Conservation (phyloP, 1,284 basidiomycete genomes). For the Cutaneotrichosporon sp. region DNA sequence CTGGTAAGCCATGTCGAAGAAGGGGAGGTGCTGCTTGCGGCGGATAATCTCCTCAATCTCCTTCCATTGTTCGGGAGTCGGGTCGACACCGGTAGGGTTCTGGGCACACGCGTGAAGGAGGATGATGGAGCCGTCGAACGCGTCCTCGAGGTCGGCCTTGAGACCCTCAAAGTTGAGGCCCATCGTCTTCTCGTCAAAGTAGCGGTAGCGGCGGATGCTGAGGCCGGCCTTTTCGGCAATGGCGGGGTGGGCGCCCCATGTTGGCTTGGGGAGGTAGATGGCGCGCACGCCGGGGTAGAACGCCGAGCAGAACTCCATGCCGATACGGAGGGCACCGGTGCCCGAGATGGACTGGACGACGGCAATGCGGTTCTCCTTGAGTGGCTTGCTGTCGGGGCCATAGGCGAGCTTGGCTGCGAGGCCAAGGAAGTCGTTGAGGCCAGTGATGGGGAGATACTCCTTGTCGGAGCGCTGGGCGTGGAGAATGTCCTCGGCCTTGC, state of each 20-base stretch:
- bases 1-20: constrained; percentile 81
- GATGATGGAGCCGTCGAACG: constrained; percentile 55
- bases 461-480: constrained; percentile 76
- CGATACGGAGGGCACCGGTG: constrained; percentile 95
- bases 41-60: constrained; percentile 85
- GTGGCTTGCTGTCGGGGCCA: constrained; percentile 72
- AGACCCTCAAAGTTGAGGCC: constrained; percentile 91
- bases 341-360: constrained; percentile 96
- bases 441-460: constrained; percentile 95
- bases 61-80: constrained; percentile 88
- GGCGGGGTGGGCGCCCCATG: constrained; percentile 96
- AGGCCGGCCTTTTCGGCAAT: constrained; percentile 85
- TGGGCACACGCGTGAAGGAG: constrained; percentile 53
- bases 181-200: constrained; percentile 92
- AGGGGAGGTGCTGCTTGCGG: constrained; percentile 59
- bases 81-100: constrained; percentile 98
- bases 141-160: constrained; percentile 73
- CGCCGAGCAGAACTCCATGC: constrained; percentile 81
- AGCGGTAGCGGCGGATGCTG: constrained; percentile 73
- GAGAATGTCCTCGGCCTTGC: constrained; percentile 67
- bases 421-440: constrained; percentile 81
- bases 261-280: constrained; percentile 90
- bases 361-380: constrained; percentile 75
- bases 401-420: constrained; percentile 90
- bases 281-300: constrained; percentile 85